phyloP scores from a whole-genome alignment of 2,329 filamentous ascomycete genomes.

The Mariannaea elegans region DNA sequence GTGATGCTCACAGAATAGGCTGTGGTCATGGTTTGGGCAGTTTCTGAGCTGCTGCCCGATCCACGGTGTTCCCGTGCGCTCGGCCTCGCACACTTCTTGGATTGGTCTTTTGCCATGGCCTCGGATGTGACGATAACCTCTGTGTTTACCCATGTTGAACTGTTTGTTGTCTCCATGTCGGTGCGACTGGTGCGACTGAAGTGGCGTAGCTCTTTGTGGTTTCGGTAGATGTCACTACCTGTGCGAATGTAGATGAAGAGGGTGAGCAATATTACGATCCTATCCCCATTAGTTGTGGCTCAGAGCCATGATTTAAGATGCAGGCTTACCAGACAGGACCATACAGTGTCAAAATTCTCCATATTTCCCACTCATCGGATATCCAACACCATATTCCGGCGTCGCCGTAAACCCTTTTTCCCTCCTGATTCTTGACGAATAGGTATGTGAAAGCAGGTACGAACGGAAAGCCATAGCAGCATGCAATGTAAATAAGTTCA shows the following conservation, averaged over 20 bases:
- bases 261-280: constrained; percentile 10
- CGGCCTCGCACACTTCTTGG: background rate
- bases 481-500: constrained; percentile 10
- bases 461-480: constrained; percentile 13
- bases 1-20: constrained; percentile 5
- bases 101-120: background rate
- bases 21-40: background rate
- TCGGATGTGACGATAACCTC: constrained; percentile 8
- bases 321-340: constrained; percentile 13
- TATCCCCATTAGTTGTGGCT: background rate
- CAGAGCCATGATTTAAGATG: background rate
- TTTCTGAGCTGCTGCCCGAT: background rate
- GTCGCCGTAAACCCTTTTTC: constrained; percentile 8
- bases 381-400: constrained; percentile 16
- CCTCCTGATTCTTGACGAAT: background rate
- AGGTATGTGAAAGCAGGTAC: constrained; percentile 8
- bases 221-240: constrained; percentile 14
- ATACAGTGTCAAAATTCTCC: constrained; percentile 16
- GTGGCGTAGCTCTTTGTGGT: constrained; percentile 5
- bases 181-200: constrained; percentile 11
- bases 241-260: constrained; percentile 19
- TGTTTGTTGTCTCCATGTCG: constrained; percentile 4
- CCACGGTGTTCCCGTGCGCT: background rate
- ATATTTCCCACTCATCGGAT: constrained; percentile 11
- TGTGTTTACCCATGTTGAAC: constrained; percentile 1